These are phyloP conservation scores for Penstemon barbatus DNA, from an alignment of 257 asterid genomes.

Conservation along the genomic window DNA sequence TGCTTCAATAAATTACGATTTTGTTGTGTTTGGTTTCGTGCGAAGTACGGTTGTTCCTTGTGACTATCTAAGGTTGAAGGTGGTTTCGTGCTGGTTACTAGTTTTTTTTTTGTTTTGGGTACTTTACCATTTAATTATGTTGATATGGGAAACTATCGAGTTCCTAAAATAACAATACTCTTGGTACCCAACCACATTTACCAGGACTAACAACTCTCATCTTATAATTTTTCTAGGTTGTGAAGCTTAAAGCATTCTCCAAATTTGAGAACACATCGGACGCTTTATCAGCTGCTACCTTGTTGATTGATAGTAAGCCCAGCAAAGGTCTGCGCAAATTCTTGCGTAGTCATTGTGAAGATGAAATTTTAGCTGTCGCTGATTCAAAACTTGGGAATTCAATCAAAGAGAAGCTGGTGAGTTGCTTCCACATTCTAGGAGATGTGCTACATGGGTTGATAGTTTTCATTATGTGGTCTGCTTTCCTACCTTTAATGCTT, in stretches of 20 bases:
- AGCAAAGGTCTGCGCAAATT: conserved; percentile 81
- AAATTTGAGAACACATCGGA: conserved; percentile 82
- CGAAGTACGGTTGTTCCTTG: not conserved
- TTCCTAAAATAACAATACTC: too few relatives aligned
- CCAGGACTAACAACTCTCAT: not conserved
- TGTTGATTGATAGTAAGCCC: conserved; percentile 66
- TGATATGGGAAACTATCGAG: too few relatives aligned
- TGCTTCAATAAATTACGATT: not conserved
- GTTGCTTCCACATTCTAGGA: conserved; percentile 10
- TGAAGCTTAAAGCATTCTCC: conserved; percentile 74
- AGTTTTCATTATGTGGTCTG: conserved; percentile 1
- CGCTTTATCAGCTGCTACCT: conserved; percentile 73
- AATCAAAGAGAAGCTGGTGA: conserved; percentile 84
- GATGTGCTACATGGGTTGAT: not conserved
- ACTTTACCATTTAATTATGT: not conserved
- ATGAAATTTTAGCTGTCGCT: conserved; percentile 66
- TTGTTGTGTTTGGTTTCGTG: not conserved
- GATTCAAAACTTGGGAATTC: conserved; percentile 84
- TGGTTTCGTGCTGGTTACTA: too few relatives aligned
- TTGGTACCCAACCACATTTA: too few relatives aligned
- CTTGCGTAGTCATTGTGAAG: conserved; percentile 70
- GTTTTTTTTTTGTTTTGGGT: not conserved
- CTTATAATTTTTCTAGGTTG: conserved; percentile 44
- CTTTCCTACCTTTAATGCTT: not conserved
- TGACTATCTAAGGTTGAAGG: too few relatives aligned